These are phyloP conservation scores for Petrea volubilis DNA, from an alignment of 257 asterid species.

Conservation along the genomic window DNA sequence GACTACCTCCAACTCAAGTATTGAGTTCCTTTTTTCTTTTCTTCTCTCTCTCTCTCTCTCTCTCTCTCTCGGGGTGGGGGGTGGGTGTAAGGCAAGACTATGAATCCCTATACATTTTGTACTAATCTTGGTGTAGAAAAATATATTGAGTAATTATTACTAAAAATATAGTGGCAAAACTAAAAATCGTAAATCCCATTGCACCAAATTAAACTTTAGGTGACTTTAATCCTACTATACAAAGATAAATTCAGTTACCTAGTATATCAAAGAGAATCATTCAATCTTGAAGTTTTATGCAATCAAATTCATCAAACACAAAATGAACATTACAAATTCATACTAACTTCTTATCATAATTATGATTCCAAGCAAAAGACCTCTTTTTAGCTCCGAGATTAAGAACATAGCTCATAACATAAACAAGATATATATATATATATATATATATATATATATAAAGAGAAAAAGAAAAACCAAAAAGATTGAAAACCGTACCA, in stretches of 20 bases:
- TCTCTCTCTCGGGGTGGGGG: too few species aligned
- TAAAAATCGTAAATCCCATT: too few species aligned
- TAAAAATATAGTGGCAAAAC: too few species aligned
- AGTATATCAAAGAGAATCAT: neutral
- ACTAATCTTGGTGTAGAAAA: neutral
- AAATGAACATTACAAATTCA: neutral
- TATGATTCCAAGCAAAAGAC: neutral
- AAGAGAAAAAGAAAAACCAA: neutral
- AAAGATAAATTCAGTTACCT: neutral
- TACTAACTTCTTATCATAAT: neutral
- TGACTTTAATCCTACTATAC: neutral
- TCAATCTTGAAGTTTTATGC: neutral
- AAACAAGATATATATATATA: neutral
- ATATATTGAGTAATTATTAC: neutral
- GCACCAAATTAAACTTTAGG: neutral
- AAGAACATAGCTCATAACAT: neutral
- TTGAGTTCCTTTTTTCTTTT: too few species aligned
- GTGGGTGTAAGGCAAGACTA: too few species aligned
- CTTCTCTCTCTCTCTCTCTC: too few species aligned
- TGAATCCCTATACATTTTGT: neutral
- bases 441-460: too few species aligned
- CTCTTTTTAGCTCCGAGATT: neutral
- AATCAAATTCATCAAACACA: neutral
- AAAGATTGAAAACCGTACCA: conserved; percentile 43
- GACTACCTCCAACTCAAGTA: neutral